Evolutionary conservation across 2,329 filamentous ascomycete species (phyloP).

Genomic region (Paradendryphiella salina): DNA sequence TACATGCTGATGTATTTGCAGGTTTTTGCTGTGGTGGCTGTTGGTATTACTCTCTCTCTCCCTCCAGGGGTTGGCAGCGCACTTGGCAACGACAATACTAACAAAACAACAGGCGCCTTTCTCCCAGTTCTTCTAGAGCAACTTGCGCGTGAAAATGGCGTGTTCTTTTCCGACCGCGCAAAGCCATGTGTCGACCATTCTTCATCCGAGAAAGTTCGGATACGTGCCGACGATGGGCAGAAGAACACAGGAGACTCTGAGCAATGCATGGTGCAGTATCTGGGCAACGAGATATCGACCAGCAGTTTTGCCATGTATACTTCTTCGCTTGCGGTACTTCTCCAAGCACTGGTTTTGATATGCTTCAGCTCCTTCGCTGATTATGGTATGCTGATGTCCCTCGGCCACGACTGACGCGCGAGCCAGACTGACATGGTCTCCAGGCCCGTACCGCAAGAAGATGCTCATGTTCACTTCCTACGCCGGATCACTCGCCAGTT

Average conservation of each 20-base stretch:
- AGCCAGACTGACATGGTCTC: not conserved
- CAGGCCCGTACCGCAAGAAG: conserved; percentile 72
- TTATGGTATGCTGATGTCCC: conserved; percentile 64
- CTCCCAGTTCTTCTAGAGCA: conserved; percentile 91
- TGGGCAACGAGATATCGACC: conserved; percentile 83
- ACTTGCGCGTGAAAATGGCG: conserved; percentile 83
- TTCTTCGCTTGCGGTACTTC: conserved; percentile 82
- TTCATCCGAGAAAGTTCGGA: conserved; percentile 38
- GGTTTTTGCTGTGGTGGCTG: conserved; percentile 83
- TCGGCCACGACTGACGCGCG: not conserved
- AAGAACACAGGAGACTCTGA: conserved; percentile 16
- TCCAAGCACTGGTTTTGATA: conserved; percentile 85
- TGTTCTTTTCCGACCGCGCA: conserved; percentile 73
- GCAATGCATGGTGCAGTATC: conserved; percentile 77
- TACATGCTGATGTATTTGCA: not conserved
- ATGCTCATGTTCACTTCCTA: conserved; percentile 80
- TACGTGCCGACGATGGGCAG: conserved; percentile 20
- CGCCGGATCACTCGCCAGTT: conserved; percentile 74
- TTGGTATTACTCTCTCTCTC: conserved; percentile 57
- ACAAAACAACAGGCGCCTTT: conserved; percentile 70
- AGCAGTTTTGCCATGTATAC: conserved; percentile 96
- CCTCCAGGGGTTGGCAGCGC: not conserved
- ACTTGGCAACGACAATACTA: not conserved
- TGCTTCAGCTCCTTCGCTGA: conserved; percentile 93
- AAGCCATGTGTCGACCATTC: conserved; percentile 71